Conservation (phyloP, 2,329 filamentous ascomycete species). For the Seiridium cupressi region DNA sequence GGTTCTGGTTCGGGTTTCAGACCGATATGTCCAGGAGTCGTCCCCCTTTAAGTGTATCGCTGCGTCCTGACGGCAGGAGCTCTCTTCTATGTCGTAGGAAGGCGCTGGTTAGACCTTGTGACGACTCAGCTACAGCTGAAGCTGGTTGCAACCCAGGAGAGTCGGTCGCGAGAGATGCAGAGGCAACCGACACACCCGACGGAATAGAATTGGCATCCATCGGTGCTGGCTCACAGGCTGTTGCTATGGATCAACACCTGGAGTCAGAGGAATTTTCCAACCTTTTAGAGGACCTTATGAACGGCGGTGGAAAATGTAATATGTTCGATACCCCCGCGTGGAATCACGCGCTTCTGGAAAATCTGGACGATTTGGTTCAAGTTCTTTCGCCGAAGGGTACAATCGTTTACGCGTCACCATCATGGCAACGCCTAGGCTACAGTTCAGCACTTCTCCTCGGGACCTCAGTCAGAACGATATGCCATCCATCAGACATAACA, state of each 20-base stretch:
- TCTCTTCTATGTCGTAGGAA: neutral
- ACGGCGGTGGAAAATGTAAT: too few species aligned
- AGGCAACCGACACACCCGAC: neutral
- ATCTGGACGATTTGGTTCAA: constrained; percentile 84
- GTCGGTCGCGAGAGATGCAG: neutral
- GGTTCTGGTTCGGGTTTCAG: constrained; percentile 87
- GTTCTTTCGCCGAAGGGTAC: constrained; percentile 84
- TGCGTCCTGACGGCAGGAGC: neutral
- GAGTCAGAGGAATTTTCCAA: neutral
- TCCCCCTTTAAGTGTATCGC: neutral
- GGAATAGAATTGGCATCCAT: neutral
- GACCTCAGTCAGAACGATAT: neutral
- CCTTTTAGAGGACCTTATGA: neutral
- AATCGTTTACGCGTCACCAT: constrained; percentile 83
- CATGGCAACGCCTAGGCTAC: constrained; percentile 39
- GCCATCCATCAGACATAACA: neutral
- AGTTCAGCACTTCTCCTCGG: neutral
- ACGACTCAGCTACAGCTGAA: neutral
- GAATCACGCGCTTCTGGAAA: constrained; percentile 86
- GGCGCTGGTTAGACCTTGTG: neutral
- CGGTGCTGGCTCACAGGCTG: neutral
- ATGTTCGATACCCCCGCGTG: constrained; percentile 70
- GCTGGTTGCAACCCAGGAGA: too few species aligned
- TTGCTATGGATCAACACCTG: too few species aligned
- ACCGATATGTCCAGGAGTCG: constrained; percentile 61